A percentile compares a stretch with the other conserved stretches of the same genome.
These are phyloP conservation scores for Pichia exigua DNA, from an alignment of 805 yeast genomes.

Conservation along the genomic window DNA sequence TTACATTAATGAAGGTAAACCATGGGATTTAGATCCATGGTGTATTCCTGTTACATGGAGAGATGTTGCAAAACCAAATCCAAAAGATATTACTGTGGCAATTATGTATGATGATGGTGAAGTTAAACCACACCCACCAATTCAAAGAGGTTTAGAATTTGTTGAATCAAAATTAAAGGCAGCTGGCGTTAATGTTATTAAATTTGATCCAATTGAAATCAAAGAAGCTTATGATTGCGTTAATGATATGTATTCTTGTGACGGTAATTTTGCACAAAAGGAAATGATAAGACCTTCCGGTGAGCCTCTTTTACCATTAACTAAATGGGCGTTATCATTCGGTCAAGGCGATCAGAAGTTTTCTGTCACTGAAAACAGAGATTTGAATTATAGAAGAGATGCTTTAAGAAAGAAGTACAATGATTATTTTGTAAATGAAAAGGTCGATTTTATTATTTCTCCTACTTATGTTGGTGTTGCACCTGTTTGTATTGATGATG, in stretches of 20 bases:
- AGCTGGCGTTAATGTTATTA: constrained; percentile 52
- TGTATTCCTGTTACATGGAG: constrained; percentile 48
- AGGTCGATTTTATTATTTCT: constrained; percentile 57
- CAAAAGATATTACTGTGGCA: constrained; percentile 47
- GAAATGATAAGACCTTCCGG: constrained; percentile 50
- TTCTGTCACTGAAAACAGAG: constrained; percentile 45
- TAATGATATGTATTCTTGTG: constrained; percentile 49
- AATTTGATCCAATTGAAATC: constrained; percentile 51
- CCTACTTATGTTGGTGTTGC: constrained; percentile 68
- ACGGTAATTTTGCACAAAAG: constrained; percentile 57
- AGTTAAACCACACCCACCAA: constrained; percentile 63
- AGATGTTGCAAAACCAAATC: constrained; percentile 31
- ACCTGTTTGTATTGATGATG: constrained; percentile 48
- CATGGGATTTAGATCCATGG: constrained; percentile 47
- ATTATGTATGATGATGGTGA: constrained; percentile 57
- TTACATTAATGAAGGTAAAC: constrained; percentile 55
- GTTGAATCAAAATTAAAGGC: constrained; percentile 46
- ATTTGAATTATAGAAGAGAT: constrained; percentile 50
- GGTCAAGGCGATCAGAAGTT: constrained; percentile 49
- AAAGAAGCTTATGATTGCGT: constrained; percentile 54
- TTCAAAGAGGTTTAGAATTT: constrained; percentile 45
- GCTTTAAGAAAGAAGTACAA: constrained; percentile 48
- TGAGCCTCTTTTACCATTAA: constrained; percentile 59
- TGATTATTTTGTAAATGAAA: constrained; percentile 43
- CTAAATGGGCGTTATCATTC: constrained; percentile 50